A percentile compares a stretch with the other conserved stretches of the same genome.
Conservation (phyloP, 2,329 filamentous ascomycete species). For the Metarhizium sp. region DNA sequence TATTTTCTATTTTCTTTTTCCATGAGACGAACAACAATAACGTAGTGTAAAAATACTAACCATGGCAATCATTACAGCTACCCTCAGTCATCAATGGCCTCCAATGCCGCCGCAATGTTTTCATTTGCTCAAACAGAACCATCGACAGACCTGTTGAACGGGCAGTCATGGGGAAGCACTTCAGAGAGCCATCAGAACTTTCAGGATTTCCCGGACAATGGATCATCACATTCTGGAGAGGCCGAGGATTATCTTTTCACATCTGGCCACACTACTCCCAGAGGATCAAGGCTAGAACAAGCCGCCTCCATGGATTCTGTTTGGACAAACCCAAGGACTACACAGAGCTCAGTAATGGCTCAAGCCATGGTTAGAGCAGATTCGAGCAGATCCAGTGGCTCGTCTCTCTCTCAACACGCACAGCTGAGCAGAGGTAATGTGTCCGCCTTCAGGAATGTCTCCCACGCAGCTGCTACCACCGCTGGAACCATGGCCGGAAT, state of each 20-base stretch:
- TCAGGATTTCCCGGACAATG: slow-evolving; percentile 41
- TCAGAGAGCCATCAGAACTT: slow-evolving; percentile 53
- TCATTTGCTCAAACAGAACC: slow-evolving; percentile 52
- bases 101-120: slow-evolving; percentile 42
- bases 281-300: slow-evolving; percentile 36
- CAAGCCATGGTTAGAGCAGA: slow-evolving; percentile 30
- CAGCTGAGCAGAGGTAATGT: slow-evolving; percentile 43
- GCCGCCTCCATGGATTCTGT: slow-evolving; percentile 36
- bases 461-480: slow-evolving; percentile 23
- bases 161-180: slow-evolving; percentile 47
- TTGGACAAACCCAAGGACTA: slow-evolving; percentile 34
- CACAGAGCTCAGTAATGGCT: slow-evolving; percentile 21
- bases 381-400: slow-evolving; percentile 29
- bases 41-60: slow-evolving; percentile 48
- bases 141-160: slow-evolving; percentile 43
- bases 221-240: slow-evolving; percentile 41
- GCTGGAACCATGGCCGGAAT: slow-evolving; percentile 34
- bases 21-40: neutral
- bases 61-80: slow-evolving; percentile 47
- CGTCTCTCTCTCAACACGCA: slow-evolving; percentile 40
- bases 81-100: slow-evolving; percentile 40
- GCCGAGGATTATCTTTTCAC: slow-evolving; percentile 45
- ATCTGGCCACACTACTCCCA: slow-evolving; percentile 45
- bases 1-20: slow-evolving; percentile 5
- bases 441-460: slow-evolving; percentile 31